Percentiles rank a stretch among this genome's conserved stretches.
phyloP scores from a whole-genome alignment of 2,329 filamentous ascomycete species.

The Fonsecaea erecta region DNA sequence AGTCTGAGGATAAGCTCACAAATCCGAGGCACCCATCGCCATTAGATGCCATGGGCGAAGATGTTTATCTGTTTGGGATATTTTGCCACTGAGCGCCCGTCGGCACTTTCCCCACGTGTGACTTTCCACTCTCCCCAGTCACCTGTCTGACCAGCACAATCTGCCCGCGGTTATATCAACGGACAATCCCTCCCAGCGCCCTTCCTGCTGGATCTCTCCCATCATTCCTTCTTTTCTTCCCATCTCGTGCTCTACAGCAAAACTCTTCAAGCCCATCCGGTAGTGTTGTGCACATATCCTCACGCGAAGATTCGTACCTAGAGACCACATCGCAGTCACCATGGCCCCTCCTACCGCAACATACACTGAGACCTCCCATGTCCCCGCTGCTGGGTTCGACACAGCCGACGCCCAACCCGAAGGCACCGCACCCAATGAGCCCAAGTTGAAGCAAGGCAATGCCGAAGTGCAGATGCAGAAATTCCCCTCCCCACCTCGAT shows the following conservation, averaged over 20 bases:
- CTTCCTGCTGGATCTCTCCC: neutral
- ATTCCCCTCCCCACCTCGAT: constrained; percentile 31
- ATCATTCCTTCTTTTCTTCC: neutral
- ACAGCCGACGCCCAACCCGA: constrained; percentile 28
- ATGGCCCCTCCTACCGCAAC: constrained; percentile 28
- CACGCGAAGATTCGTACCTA: neutral
- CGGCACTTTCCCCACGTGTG: neutral
- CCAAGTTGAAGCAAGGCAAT: constrained; percentile 22
- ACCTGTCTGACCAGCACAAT: neutral
- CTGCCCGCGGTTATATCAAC: neutral
- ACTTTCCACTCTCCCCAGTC: too few species aligned
- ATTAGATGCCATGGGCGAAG: neutral
- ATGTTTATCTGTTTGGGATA: neutral
- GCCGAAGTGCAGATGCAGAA: constrained; percentile 28
- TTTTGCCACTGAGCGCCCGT: constrained; percentile 8
- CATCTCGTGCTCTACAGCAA: neutral
- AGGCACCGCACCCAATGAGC: constrained; percentile 34
- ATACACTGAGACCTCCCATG: constrained; percentile 17
- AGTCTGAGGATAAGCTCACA: constrained; percentile 2
- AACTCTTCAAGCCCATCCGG: neutral
- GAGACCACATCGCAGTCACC: neutral
- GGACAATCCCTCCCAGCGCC: neutral
- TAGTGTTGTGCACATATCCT: neutral
- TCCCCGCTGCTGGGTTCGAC: neutral
- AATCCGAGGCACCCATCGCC: constrained; percentile 20